phyloP scores from a whole-genome alignment of 345 rosid genomes.

The Schrenkiella parvula region DNA sequence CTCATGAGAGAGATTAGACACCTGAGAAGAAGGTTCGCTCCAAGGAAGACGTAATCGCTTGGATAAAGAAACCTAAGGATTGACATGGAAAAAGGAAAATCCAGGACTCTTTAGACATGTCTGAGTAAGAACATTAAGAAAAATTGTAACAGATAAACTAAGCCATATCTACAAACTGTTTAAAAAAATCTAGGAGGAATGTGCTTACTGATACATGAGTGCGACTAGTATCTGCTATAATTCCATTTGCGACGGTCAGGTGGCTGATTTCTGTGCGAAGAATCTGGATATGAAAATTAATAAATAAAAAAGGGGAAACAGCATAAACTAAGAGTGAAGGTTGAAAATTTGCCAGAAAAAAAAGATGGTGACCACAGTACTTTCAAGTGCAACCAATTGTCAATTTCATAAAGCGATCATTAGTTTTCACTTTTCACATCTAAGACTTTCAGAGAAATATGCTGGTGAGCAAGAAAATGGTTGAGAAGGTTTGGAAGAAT shows the following conservation, averaged over 20 bases:
- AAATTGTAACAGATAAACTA: background rate
- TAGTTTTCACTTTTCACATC: background rate
- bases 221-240: slow-evolving; percentile 60
- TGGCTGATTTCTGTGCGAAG: slow-evolving; percentile 60
- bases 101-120: slow-evolving; percentile 7
- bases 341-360: background rate
- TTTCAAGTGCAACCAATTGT: slow-evolving; percentile 12
- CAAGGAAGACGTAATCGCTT: slow-evolving; percentile 80
- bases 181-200: background rate
- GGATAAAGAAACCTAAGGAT: slow-evolving; percentile 67
- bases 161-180: background rate
- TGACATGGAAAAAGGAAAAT: slow-evolving; percentile 25
- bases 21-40: slow-evolving; percentile 45
- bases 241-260: slow-evolving; percentile 68
- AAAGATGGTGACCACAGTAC: background rate
- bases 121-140: slow-evolving; percentile 12
- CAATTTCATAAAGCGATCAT: background rate
- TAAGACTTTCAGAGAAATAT: slow-evolving; percentile 5
- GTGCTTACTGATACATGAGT: slow-evolving; percentile 79
- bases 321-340: background rate
- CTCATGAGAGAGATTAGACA: slow-evolving; percentile 45
- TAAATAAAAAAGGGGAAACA: background rate
- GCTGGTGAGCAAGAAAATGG: slow-evolving; percentile 10
- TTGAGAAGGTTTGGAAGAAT: background rate
- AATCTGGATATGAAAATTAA: slow-evolving; percentile 40